Evolutionary conservation across 2,329 filamentous ascomycete species (phyloP).

Genomic region (Colletotrichum scovillei): DNA sequence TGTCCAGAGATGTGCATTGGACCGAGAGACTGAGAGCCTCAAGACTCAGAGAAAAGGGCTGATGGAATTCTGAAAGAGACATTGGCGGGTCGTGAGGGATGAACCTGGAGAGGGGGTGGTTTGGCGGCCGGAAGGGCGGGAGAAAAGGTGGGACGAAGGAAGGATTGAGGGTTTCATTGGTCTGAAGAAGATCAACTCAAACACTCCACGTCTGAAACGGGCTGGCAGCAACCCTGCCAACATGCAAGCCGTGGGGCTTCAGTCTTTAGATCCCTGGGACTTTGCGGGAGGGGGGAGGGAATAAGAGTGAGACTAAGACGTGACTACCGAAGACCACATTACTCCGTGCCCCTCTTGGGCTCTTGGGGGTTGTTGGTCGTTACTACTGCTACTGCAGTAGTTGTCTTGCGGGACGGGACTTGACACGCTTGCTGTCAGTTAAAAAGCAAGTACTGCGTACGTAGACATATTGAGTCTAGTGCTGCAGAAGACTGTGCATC

Average conservation of each 20-base stretch:
- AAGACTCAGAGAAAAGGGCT: background rate
- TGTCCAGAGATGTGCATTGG: background rate
- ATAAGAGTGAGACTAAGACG: background rate
- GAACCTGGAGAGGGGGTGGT: background rate
- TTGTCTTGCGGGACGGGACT: background rate
- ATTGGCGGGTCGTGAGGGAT: background rate
- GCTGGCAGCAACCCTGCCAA: slow-evolving; percentile 24
- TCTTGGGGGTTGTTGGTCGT: background rate
- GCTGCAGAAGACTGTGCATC: background rate
- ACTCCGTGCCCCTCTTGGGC: background rate
- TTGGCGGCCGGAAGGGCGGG: background rate
- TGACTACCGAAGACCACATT: background rate
- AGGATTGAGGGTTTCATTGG: slow-evolving; percentile 25
- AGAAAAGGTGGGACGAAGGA: slow-evolving; percentile 26
- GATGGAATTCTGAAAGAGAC: background rate
- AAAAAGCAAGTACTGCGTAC: too few species aligned
- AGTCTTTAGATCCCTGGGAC: background rate
- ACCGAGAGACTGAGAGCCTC: background rate
- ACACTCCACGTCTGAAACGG: slow-evolving; percentile 31
- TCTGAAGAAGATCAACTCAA: slow-evolving; percentile 27
- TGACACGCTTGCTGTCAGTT: too few species aligned
- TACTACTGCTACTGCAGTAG: background rate
- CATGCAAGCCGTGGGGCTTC: too few species aligned
- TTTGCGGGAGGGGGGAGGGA: background rate
- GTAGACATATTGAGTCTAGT: background rate